Evolutionary conservation across 192 early-diverging fungal species (phyloP).

Genomic region (Allomyces javanicus): DNA sequence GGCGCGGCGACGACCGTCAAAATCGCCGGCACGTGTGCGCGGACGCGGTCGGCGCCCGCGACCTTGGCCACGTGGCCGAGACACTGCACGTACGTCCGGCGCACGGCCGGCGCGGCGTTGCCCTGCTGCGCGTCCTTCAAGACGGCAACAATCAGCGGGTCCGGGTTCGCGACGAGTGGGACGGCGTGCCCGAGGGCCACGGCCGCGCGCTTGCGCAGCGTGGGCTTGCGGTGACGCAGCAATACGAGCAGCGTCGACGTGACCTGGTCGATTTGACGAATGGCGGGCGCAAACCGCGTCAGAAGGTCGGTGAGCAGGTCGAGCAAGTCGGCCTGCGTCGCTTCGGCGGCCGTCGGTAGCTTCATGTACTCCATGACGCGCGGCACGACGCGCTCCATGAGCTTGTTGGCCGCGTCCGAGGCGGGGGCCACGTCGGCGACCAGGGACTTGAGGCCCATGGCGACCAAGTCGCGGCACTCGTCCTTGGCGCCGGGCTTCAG

Average conservation of each 20-base stretch:
- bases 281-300: constrained; percentile 1
- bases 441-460: constrained; percentile 8
- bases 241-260: neutral
- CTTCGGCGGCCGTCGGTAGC: neutral
- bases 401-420: neutral
- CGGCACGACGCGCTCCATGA: neutral
- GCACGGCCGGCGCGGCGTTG: neutral
- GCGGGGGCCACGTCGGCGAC: constrained; percentile 1
- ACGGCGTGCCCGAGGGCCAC: constrained; percentile 2
- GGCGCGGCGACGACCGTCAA: neutral
- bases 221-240: constrained; percentile 3
- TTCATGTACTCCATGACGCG: neutral
- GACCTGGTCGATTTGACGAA: neutral
- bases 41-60: neutral
- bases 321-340: constrained; percentile 3
- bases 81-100: neutral
- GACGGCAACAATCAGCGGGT: neutral
- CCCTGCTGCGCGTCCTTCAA: neutral
- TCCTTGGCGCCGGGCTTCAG: neutral
- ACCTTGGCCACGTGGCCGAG: neutral
- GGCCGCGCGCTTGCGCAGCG: constrained; percentile 6
- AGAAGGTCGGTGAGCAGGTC: constrained; percentile 6
- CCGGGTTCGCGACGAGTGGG: neutral
- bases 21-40: neutral
- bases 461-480: constrained; percentile 5